Base-by-base conservation (phyloP, 2,329 filamentous ascomycete genomes). In the Verticillium tricorpus region DNA sequence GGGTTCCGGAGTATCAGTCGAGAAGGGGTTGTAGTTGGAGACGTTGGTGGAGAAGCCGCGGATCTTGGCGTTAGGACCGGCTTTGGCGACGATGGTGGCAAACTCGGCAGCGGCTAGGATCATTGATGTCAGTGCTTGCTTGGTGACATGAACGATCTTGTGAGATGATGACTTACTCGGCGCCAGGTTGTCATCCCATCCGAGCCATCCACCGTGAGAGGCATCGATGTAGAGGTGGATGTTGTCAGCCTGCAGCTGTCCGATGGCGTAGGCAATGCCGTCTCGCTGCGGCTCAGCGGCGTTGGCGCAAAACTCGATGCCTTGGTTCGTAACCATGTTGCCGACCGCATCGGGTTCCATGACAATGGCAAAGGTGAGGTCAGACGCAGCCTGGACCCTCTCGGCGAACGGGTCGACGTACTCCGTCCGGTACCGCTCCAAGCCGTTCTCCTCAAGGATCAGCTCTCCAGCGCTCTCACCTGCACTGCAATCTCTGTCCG, bases 21-120 rank as follows among this genome's bases (percentile, higher is more conserved):
- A 69, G 71, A 76, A 79, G 17, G 67, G 68, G 62, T 71, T 76
- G 68, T 70, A 76, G 74, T 80, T 80, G 60, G 77, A 78, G 54
- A 80, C 76, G 67, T 80, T 79, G 67, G 76, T 80, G 2, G 75
- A 69, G 64, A 78, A 77, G 22, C 78, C 78, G 22, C 78, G 74
- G 68, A 77, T 71, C 57, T 64, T 66, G 34, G 67, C 66, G 57
- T 62, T 63, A 62, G 70, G 68, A 40, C 68, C 67, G 22, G 78
- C 75, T 25, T 74, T 66, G 12, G 67, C 65, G 39, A 79, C 65
- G 56, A 80, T 77, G 60, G 75, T 73, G 64, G 70, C 69, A 62
- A 80, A 78, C 57, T 77, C 67, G 57, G 73, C 70, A 54, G 78
- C 78, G 17, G 77, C 76, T 74, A 58, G 28, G 22, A 6, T 22